Conservation (phyloP, 139 green algal species). For the Spirogloea muscicola region DNA sequence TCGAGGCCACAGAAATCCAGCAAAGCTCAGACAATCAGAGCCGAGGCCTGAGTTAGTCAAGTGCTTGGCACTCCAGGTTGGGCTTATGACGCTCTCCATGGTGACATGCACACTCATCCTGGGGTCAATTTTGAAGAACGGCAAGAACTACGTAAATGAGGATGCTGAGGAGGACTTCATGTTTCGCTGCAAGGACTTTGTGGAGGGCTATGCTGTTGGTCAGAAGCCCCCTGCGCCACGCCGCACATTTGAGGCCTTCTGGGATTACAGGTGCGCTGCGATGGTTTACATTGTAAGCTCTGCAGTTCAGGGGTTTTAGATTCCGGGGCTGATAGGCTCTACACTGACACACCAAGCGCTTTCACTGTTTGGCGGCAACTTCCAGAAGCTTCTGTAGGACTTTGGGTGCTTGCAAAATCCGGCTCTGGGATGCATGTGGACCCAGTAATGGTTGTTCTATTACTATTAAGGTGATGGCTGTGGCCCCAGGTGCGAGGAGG, state of each 20-base stretch:
- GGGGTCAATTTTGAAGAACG: conserved; percentile 50
- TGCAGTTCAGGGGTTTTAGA: neutral
- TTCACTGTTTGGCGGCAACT: neutral
- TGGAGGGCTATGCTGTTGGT: conserved; percentile 29
- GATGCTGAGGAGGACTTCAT: conserved; percentile 59
- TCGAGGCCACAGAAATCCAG: too few relatives aligned
- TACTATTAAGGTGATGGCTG: neutral
- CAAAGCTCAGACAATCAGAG: too few relatives aligned
- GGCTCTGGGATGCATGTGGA: neutral
- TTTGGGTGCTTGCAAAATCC: neutral
- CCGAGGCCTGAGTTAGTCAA: too few relatives aligned
- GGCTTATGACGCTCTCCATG: conserved; percentile 52
- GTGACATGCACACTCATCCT: conserved; percentile 54
- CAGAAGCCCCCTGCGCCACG: conserved; percentile 18
- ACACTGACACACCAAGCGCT: neutral
- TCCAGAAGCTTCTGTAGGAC: neutral
- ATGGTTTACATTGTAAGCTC: neutral
- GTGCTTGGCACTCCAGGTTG: conserved; percentile 41
- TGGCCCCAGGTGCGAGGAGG: conserved; percentile 6
- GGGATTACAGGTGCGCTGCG: conserved; percentile 24
- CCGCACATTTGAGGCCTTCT: conserved; percentile 40
- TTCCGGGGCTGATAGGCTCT: neutral
- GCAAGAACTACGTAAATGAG: conserved; percentile 55
- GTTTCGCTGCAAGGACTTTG: conserved; percentile 40
- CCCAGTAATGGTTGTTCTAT: neutral